Base-by-base conservation (phyloP, 2,329 filamentous ascomycete genomes). In the Fusarium incarnatum region DNA sequence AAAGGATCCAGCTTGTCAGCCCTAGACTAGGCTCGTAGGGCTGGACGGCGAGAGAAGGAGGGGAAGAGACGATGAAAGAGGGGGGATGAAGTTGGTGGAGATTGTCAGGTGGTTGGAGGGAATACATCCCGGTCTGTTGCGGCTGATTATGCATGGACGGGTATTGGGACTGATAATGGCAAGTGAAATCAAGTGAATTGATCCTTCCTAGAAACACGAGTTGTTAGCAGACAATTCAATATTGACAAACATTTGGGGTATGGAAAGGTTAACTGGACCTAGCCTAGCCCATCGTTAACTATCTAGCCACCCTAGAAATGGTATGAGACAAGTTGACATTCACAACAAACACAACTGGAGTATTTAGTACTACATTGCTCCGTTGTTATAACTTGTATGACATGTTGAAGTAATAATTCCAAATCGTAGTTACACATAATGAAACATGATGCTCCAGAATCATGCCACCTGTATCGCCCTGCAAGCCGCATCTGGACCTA, bases 91-190 rank as follows among this genome's bases (percentile, higher is more conserved):
- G n/a, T 22, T 22, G 42, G 44, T 53, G 60, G 53, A 59, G 40
- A 37, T 50, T 40, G 20, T 37, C 30, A 34, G 32, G 44, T 49
- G 34, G 37, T 64, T 58, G 18, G 40, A 40, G 34, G 53, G 28
- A 55, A 37, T 52, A 47, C 32, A 60, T 37, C 63, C 50, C 32
- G 22, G 49, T 47, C 23, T 37, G 23, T 22, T 40, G 61, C 66
- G 67, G 67, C 61, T 70, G 67, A 66, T 37, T 22, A 56, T 64
- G 56, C 66, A 58, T 57, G 32, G 7, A 54, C 27, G 50, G 66
- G 23, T 27, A 25, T 57, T 25, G 13, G 22, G 22, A 50, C 50
- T 27, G 18, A 23, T 37, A 61, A 62, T 22, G 60, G 66, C 15
- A 70, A 40, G 32, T 52, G 32, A 40, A 15, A 15, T 27, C 11